These are phyloP conservation scores for Chaetomium olivaceum DNA, from an alignment of 2,329 filamentous ascomycete genomes.

Conservation along the genomic window DNA sequence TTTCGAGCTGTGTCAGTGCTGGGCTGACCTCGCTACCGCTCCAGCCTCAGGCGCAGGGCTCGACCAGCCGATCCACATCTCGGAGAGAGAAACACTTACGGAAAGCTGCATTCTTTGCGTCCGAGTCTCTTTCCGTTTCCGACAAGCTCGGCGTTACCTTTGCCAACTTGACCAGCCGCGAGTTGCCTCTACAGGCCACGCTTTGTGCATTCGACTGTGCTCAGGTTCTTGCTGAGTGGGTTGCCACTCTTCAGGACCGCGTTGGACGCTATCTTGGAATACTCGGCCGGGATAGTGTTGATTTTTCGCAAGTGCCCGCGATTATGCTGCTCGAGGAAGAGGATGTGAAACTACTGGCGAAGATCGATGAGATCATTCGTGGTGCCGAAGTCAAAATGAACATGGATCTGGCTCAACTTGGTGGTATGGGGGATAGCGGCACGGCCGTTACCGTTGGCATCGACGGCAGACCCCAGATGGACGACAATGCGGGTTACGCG, in stretches of 20 bases:
- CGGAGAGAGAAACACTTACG: conserved; percentile 84
- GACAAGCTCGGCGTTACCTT: conserved; percentile 84
- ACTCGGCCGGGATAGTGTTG: conserved; percentile 78
- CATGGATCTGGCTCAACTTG: conserved; percentile 53
- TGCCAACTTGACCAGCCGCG: conserved; percentile 77
- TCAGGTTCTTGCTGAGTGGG: conserved; percentile 92
- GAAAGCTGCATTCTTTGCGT: conserved; percentile 93
- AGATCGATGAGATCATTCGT: conserved; percentile 76
- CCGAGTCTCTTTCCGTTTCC: conserved; percentile 85
- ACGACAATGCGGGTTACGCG: conserved; percentile 72
- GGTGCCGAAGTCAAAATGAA: conserved; percentile 80
- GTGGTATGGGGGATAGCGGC: conserved; percentile 51
- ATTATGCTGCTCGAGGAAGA: conserved; percentile 92
- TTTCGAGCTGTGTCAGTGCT: conserved; percentile 29
- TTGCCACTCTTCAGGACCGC: conserved; percentile 87
- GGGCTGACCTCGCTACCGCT: conserved; percentile 32
- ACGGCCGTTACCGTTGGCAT: conserved; percentile 54
- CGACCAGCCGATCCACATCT: conserved; percentile 52
- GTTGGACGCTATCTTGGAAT: conserved; percentile 88
- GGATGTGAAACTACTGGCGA: conserved; percentile 79
- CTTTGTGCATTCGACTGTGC: conserved; percentile 94
- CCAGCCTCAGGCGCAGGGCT: conserved; percentile 35
- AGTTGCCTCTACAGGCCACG: conserved; percentile 85
- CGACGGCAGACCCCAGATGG: conserved; percentile 45
- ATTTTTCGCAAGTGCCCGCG: conserved; percentile 76